phyloP scores from a whole-genome alignment of 2,329 filamentous ascomycete species.

The Fonsecaea pugnacius region DNA sequence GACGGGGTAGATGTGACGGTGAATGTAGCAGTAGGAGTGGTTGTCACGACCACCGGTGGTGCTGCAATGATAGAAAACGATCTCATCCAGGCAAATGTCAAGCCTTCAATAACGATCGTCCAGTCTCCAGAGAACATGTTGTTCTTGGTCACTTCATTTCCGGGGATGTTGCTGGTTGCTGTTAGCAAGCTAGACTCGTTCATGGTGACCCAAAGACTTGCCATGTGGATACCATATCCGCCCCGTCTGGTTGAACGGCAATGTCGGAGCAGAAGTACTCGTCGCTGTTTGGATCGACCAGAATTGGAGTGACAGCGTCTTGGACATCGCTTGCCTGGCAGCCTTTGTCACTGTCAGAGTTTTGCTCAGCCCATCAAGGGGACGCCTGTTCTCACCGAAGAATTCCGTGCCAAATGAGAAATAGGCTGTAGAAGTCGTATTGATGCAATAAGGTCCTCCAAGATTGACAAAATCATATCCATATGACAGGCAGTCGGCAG shows the following conservation, averaged over 20 bases:
- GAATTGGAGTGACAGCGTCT: conserved; percentile 32
- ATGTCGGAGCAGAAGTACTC: conserved; percentile 37
- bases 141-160: conserved; percentile 31
- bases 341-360: conserved; percentile 24
- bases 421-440: conserved; percentile 33
- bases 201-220: conserved; percentile 12
- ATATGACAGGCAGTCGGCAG: conserved; percentile 33
- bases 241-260: conserved; percentile 29
- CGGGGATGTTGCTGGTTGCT: conserved; percentile 29
- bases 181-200: conserved; percentile 10
- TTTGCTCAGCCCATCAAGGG: background rate
- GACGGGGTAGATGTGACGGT: conserved; percentile 29
- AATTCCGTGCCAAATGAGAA: conserved; percentile 36
- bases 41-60: conserved; percentile 29
- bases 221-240: conserved; percentile 34
- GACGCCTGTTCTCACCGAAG: conserved; percentile 20
- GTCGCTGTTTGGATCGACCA: conserved; percentile 34
- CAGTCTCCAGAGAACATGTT: conserved; percentile 35
- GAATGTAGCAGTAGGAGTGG: conserved; percentile 31
- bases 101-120: conserved; percentile 34
- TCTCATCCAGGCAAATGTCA: conserved; percentile 35
- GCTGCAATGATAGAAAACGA: conserved; percentile 33
- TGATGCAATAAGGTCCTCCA: conserved; percentile 36
- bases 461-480: conserved; percentile 35
- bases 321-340: conserved; percentile 31